A percentile compares a stretch with the other conserved stretches of the same genome.
Evolutionary conservation across 2,329 filamentous ascomycete genomes (phyloP).

Genomic region (Ceratocystis huliohia): DNA sequence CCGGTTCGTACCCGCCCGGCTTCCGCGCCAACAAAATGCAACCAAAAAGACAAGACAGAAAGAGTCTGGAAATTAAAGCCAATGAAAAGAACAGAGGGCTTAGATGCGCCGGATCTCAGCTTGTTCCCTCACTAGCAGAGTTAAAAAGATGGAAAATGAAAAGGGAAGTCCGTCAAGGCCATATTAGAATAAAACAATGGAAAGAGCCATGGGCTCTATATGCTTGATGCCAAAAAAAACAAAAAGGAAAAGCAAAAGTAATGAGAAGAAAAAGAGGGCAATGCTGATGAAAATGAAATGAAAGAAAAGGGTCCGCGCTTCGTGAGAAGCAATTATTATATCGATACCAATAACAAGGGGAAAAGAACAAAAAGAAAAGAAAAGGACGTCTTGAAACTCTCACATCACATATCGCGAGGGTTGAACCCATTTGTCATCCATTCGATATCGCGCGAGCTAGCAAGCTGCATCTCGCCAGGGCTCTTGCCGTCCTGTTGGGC

Average conservation of each 20-base stretch:
- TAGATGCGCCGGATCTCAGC: background rate
- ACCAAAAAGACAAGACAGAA: background rate
- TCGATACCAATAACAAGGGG: background rate
- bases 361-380: background rate
- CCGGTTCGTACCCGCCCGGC: background rate
- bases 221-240: background rate
- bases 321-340: slow-evolving; percentile 3
- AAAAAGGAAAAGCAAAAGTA: background rate
- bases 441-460: slow-evolving; percentile 27
- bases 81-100: background rate
- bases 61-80: background rate
- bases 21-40: background rate
- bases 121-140: background rate
- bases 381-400: background rate
- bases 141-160: slow-evolving; percentile 3
- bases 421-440: slow-evolving; percentile 41
- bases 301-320: background rate
- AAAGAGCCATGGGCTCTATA: background rate
- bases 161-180: background rate
- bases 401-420: slow-evolving; percentile 23
- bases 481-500: background rate
- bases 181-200: background rate
- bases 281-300: background rate
- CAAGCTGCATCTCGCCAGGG: slow-evolving; percentile 28
- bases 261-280: background rate